Evolutionary conservation across 352 stramenopile species (phyloP).

Genomic region (Globisporangium spiculum): DNA sequence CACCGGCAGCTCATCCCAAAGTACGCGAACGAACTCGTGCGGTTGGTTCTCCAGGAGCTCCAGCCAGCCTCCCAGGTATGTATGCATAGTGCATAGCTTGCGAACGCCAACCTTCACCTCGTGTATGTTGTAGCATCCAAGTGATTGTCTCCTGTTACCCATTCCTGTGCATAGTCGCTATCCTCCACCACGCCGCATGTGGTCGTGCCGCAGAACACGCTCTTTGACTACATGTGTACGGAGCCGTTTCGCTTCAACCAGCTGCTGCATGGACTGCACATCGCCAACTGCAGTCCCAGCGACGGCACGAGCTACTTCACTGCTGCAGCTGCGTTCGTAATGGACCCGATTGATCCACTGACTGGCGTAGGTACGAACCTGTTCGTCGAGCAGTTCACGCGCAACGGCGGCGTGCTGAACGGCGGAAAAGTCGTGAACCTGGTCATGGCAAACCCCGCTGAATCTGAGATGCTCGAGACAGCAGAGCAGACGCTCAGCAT

Average conservation of each 20-base stretch:
- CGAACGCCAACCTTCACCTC: neutral
- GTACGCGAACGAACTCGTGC: constrained; percentile 48
- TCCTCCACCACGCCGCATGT: constrained; percentile 19
- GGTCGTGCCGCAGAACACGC: constrained; percentile 38
- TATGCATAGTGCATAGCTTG: neutral
- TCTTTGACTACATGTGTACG: constrained; percentile 56
- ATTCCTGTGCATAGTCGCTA: neutral
- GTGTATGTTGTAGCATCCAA: neutral
- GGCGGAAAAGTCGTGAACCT: constrained; percentile 33
- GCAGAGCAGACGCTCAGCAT: constrained; percentile 75
- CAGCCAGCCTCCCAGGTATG: constrained; percentile 40
- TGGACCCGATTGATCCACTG: constrained; percentile 15
- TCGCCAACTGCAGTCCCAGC: constrained; percentile 36
- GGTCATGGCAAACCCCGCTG: constrained; percentile 27
- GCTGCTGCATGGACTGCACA: constrained; percentile 40
- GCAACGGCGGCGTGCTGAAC: constrained; percentile 50
- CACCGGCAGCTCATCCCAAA: constrained; percentile 49
- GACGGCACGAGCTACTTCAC: constrained; percentile 21
- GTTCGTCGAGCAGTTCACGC: constrained; percentile 52
- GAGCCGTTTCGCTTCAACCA: constrained; percentile 43
- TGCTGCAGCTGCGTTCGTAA: constrained; percentile 17
- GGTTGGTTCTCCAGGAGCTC: constrained; percentile 42
- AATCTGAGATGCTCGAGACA: constrained; percentile 49
- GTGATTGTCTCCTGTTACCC: neutral
- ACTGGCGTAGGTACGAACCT: constrained; percentile 26